A percentile compares a stretch with the other conserved stretches of the same genome.
phyloP scores from a whole-genome alignment of 768 basidiomycete species.

The Termitomyces eurrhizus region DNA sequence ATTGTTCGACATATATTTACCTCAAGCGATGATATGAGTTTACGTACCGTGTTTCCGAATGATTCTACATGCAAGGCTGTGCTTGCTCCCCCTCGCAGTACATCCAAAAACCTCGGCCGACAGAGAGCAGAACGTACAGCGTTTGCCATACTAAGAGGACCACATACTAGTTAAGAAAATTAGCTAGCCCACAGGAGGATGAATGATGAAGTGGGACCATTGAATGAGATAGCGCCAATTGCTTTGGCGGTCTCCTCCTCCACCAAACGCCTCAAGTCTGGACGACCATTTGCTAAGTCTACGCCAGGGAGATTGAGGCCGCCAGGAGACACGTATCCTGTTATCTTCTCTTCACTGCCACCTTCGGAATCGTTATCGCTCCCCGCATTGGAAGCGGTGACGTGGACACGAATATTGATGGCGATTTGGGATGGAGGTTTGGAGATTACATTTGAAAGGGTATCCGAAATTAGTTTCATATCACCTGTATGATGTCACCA shows the following conservation, averaged over 20 bases:
- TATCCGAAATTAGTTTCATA: slow-evolving; percentile 26
- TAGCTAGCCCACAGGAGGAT: not conserved
- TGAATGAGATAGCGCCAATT: slow-evolving; percentile 41
- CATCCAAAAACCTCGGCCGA: slow-evolving; percentile 29
- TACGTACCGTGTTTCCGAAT: slow-evolving; percentile 29
- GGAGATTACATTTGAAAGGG: slow-evolving; percentile 17
- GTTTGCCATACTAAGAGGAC: slow-evolving; percentile 34
- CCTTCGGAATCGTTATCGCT: not conserved
- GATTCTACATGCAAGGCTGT: slow-evolving; percentile 44
- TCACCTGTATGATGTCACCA: slow-evolving; percentile 16
- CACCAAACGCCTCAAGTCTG: slow-evolving; percentile 36
- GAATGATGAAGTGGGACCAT: slow-evolving; percentile 30
- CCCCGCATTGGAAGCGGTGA: slow-evolving; percentile 12
- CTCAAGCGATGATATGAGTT: not conserved
- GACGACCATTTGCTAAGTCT: slow-evolving; percentile 32
- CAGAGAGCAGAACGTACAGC: slow-evolving; percentile 37
- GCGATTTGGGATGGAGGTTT: not conserved
- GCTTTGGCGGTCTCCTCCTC: slow-evolving; percentile 30
- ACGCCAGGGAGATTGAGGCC: slow-evolving; percentile 9
- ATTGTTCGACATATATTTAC: not conserved
- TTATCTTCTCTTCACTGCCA: no score
- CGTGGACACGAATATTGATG: slow-evolving; percentile 17
- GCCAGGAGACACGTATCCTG: no score
- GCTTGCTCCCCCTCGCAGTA: slow-evolving; percentile 42
- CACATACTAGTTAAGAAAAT: slow-evolving; percentile 39